Base-by-base conservation (phyloP, 2,329 filamentous ascomycete species). In the Alternaria alternata region DNA sequence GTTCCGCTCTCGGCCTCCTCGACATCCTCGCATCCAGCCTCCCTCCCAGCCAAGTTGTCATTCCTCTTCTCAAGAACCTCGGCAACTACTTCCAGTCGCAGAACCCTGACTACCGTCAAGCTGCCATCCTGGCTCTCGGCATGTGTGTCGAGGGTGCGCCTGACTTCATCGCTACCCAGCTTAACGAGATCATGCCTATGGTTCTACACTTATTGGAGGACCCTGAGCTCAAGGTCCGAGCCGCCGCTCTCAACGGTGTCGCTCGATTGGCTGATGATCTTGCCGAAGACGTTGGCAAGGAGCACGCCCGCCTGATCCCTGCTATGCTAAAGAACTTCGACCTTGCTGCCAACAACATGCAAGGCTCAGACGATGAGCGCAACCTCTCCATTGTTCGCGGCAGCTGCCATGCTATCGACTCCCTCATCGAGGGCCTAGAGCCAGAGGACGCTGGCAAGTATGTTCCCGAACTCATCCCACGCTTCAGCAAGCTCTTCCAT, bases 81-180 rank as follows among this genome's bases (percentile, higher is more conserved):
- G 90, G 92, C 38, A 87, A 87, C 68, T 97, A 95, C 75, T 92
- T 94, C 68, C 86, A 86, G 69, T 89, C 88, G 75, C 81, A 85
- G 61, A 87, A 96, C 73, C 86, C 93, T 36, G 89, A 92, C 70
- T 91, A 91, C 81, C 90, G 94, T 61, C 91, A 94, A 80, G 94
- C 94, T 55, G 94, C 92, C 80, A 95, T 98, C 75, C 86, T 98
- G 64, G 91, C 94, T 49, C 87, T 99, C 5, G 94, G 94, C 61
- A 96, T 94, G 83, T 94, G 92, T 70, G 94, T 97, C 54, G 95
- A 98, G 83, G 95, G 95, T 70, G 94, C 95, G 30, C 95, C 95
- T 16, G 95, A 99, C 79, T 99, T 98, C 81, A 93, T 98, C 74
- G 93, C 92, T 65, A 97, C 94, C 20, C 95, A 99, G 81, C 87